Base-by-base conservation (phyloP, 2,329 filamentous ascomycete genomes). In the Fusarium camptoceras region DNA sequence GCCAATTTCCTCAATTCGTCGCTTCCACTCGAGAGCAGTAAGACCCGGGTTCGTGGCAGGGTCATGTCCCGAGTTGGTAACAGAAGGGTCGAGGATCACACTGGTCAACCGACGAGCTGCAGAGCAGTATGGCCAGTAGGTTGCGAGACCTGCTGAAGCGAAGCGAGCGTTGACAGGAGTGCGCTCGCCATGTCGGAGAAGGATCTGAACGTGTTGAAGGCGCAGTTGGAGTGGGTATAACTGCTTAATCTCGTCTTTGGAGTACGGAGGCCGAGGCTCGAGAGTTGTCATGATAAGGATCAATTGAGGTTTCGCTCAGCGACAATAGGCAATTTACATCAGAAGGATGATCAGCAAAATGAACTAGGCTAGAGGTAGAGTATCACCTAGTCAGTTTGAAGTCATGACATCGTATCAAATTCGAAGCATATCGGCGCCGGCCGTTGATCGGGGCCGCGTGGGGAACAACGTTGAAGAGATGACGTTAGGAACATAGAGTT, bases 81-180 rank as follows among this genome's bases (percentile, higher is more conserved):
- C 73, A 48, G 79, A 68, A 59, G 82, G 79, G 60, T 84, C 81
- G 37, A 88, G 82, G 31, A 88, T 79, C 67, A 80, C 82, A 30
- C 82, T 81, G 65, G 81, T 88, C 77, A 98, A 86, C 71, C 91
- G 90, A 63, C 89, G 87, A 24, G 92, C 92, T 58, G 91, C 88
- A 70, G 88, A 87, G 82, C 96, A 99, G 81, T 98, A 98, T 3
- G 96, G 94, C 96, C 96, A 99, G 81, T 89, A 90, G 51, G 86
- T 78, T 44, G 82, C 78, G n/a, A 91, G 84, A 14, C 89, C 89
- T 49, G 88, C 87, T 82, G 95, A 96, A 77, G 92, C 88, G 79
- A 99, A 98, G 41, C 96, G 91, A n/a, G 92, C 87, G 61, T 89
- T 92, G 28, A 98, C 92, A 28, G 95, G 95, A 10, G 91, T 95